phyloP scores from a whole-genome alignment of 164 flowering plant species.

The Magnolia changhungtana region DNA sequence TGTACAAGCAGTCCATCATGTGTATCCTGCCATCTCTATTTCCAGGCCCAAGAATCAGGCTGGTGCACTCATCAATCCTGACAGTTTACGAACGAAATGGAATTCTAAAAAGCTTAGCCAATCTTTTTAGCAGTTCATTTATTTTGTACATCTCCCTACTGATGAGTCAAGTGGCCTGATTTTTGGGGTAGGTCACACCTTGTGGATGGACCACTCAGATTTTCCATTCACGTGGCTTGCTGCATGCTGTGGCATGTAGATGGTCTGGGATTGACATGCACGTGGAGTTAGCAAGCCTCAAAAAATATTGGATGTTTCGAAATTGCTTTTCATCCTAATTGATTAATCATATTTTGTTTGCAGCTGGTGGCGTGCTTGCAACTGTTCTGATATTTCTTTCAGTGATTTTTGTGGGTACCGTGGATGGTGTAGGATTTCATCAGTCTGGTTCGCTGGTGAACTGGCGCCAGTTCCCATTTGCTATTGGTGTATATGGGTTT shows the following conservation, averaged over 20 bases:
- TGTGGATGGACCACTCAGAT: no score
- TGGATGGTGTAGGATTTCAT: constrained; percentile 65
- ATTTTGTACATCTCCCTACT: background rate
- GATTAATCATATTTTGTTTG: constrained; percentile 11
- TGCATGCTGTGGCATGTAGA: no score
- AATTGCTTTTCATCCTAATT: background rate
- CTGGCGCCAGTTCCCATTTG: constrained; percentile 74
- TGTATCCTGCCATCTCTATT: background rate
- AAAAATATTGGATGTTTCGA: background rate
- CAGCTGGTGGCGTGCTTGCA: constrained; percentile 89
- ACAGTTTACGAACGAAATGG: background rate
- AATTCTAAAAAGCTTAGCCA: background rate
- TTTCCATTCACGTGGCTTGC: no score
- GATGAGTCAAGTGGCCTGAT: background rate
- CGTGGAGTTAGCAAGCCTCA: background rate
- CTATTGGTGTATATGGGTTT: constrained; percentile 85
- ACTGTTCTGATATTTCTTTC: constrained; percentile 60
- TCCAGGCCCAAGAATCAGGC: background rate
- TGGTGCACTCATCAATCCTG: background rate
- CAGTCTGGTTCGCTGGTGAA: constrained; percentile 50
- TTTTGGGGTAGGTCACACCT: no score
- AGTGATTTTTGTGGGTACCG: constrained; percentile 50
- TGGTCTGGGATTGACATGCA: no score
- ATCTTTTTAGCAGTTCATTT: no score
- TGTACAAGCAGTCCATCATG: no score